A percentile compares a stretch with the other conserved stretches of the same genome.
Conservation (phyloP, 345 rosid genomes). For the Raphanus sativus region DNA sequence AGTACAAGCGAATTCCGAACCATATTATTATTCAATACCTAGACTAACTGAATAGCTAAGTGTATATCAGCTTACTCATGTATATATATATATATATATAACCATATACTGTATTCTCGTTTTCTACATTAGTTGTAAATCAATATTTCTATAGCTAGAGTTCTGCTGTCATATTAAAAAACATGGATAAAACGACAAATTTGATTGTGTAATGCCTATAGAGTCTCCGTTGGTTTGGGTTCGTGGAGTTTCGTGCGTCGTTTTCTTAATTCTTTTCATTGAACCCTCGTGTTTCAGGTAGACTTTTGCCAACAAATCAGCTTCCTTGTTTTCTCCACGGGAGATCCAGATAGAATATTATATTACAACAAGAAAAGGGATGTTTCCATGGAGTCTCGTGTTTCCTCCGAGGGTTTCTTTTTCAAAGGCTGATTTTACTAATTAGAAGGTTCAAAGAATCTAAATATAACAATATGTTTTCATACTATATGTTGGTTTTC, state of each 20-base stretch:
- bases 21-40: too few relatives aligned
- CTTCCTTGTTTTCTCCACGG: neutral
- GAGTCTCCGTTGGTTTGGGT: neutral
- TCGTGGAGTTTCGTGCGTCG: neutral
- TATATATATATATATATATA: neutral
- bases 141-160: neutral
- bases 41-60: neutral
- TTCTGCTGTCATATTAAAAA: neutral
- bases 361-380: neutral
- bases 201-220: neutral
- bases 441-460: neutral
- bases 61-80: neutral
- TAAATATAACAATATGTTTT: neutral
- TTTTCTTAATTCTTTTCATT: neutral
- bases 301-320: neutral
- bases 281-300: neutral
- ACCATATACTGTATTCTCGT: neutral
- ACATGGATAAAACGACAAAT: neutral
- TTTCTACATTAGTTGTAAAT: neutral
- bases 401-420: neutral
- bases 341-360: neutral
- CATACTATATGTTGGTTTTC: too few relatives aligned
- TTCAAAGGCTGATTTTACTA: neutral
- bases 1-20: too few relatives aligned
- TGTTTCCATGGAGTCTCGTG: neutral